Percentiles rank a stretch among this genome's conserved stretches.
Evolutionary conservation across 2,329 filamentous ascomycete genomes (phyloP).

Genomic region (Cordyceps cicadae): DNA sequence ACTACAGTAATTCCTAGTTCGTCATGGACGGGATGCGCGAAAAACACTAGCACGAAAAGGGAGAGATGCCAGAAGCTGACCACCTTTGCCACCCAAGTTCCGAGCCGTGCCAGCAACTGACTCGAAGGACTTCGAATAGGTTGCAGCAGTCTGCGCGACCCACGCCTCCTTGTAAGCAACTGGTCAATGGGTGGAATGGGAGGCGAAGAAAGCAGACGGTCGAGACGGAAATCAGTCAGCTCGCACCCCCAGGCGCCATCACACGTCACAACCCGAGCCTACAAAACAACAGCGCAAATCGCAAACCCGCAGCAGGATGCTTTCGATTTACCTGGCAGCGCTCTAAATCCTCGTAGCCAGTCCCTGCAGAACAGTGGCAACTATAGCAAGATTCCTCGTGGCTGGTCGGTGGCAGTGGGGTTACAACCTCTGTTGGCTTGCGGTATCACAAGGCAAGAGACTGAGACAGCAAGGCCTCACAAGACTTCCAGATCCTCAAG

Average conservation of each 20-base stretch:
- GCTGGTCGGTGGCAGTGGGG: neutral
- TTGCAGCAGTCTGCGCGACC: neutral
- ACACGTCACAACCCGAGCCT: no score
- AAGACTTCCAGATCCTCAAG: neutral
- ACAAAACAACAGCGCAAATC: no score
- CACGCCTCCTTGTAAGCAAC: neutral
- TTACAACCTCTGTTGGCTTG: neutral
- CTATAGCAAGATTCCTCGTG: neutral
- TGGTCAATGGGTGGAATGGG: neutral
- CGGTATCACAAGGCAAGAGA: neutral
- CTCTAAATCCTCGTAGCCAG: no score
- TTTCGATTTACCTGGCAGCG: no score
- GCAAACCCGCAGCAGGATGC: no score
- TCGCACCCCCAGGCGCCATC: no score
- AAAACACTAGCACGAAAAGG: neutral
- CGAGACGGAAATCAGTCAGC: no score
- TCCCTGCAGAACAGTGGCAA: no score
- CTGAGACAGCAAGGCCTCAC: neutral
- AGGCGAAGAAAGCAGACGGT: no score
- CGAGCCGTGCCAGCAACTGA: neutral
- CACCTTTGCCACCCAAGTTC: no score
- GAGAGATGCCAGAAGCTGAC: conserved; percentile 1
- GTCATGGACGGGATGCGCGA: neutral
- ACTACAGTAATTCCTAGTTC: no score
- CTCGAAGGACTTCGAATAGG: neutral